Evolutionary conservation across 192 early-diverging fungal species (phyloP), one percentile per base, ranked within the genome.

Genomic region (Rhizoclosmatium globosum): DNA sequence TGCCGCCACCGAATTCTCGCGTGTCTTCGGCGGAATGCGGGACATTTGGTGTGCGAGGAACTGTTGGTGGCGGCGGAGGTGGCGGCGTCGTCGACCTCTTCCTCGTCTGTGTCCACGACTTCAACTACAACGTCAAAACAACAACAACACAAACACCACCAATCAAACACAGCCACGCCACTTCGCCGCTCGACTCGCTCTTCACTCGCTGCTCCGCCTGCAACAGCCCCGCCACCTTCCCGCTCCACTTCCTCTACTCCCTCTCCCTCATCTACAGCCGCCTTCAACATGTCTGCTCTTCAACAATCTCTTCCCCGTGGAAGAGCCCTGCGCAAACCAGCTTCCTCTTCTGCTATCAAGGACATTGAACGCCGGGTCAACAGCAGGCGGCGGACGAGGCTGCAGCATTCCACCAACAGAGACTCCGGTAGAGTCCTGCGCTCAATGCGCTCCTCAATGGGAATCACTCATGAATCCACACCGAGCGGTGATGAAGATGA

Each of bases 1-100:
- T 74, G 72, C 44, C 72, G 72, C 17, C 72, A 74, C 47, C 72
- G 72, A 2, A 74, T 74, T 43, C 59, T 74, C 15, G 23, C 72
- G 2, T 19, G 9, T 1, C 72, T 74, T 1, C 72, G 59, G 19
- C 56, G 72, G 1, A 74, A 74, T 39, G 19, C n/a, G 17, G 57
- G 17, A 2, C 72, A 74, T 59, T 59, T 62, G 15, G 44, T 74
- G 9, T 56, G 62, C 72, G 72, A 74, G 43, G 59, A 1, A 7
- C 60, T 62, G 42, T 43, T 60, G 19, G 58, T 39, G 15, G 43
- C 23, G 11, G n/a, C 61, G 42, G 47, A 60, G 42, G 41, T 4
- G 57, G 48, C 53, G 50, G 0, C 50, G 7, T 11, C 7, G 23
- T 6, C 62, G 1, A n/a, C n/a, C n/a, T n/a, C n/a, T n/a, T 6